Evolutionary conservation across 768 basidiomycete genomes (phyloP), one percentile per base, ranked within the genome.

Genomic region (Kwoniella europaea): DNA sequence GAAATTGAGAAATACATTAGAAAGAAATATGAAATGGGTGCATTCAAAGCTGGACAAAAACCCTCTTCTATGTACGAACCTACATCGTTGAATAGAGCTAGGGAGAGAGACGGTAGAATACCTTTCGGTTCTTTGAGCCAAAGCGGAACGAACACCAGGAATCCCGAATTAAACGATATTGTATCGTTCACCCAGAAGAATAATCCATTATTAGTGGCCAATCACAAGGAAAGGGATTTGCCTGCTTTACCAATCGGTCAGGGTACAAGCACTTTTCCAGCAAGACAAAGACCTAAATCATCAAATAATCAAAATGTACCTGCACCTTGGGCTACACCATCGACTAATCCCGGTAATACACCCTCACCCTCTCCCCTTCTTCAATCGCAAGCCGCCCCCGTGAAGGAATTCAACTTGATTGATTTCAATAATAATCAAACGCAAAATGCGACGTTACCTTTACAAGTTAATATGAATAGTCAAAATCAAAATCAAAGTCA

Each of bases 1-100:
- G 94, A 98, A 71, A 87, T 98, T 55, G 95, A 98, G 83, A 90
- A 89, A 78, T 97, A 89, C 85, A 94, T 98, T 71, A 88, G 95
- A 69, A 86, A 92, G 91, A 85, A 84, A 88, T 86, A 83, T 68
- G 82, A 82, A 53, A 53, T 65, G 46, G 82, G 81, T 1, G 67
- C 73, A 29, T 83, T 82, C 74, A 73, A 75, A 54, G 69, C 68
- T 27, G 72, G 71, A n/a, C 68, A 68, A 1, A 43, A 64, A 4
- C 60, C 59, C 4, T 44, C 46, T 5, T 29, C 22, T 15, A 10
- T 20, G 13, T 44, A 27, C n/a, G 75, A 67, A 27, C 76, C 76
- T 24, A 78, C 70, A 4, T 75, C 74, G 63, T 56, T 80, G 43
- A 76, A 78, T 63, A 18, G 75, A 22, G 74, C 75, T 3, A 61